These are phyloP conservation scores for Ephemerocybe angulata DNA, from an alignment of 768 basidiomycete genomes.

Conservation along the genomic window DNA sequence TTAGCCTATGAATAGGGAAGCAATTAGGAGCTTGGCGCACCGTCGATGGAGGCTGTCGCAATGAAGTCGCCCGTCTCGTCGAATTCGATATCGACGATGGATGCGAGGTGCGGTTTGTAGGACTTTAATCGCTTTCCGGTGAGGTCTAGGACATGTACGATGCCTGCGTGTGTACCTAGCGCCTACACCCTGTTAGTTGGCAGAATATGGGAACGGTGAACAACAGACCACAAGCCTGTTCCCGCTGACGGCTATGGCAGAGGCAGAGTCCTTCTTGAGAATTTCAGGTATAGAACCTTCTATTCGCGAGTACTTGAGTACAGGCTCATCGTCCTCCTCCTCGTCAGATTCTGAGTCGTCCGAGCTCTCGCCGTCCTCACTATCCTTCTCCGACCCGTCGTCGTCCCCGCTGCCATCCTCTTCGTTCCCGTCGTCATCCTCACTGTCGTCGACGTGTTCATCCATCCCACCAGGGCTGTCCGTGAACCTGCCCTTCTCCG, in stretches of 20 bases:
- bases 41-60: slow-evolving; percentile 90
- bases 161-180: slow-evolving; percentile 90
- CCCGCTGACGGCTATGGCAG: slow-evolving; percentile 71
- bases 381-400: slow-evolving; percentile 23
- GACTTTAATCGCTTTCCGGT: slow-evolving; percentile 81
- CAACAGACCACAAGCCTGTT: slow-evolving; percentile 56
- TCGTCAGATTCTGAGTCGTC: slow-evolving; percentile 25
- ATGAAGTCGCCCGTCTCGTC: slow-evolving; percentile 86
- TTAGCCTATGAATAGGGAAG: slow-evolving; percentile 17
- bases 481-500: neutral
- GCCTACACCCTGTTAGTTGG: slow-evolving; percentile 47
- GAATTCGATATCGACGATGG: slow-evolving; percentile 79
- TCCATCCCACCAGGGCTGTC: neutral
- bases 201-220: neutral
- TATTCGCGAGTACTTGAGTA: slow-evolving; percentile 87
- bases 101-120: slow-evolving; percentile 86
- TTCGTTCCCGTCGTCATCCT: slow-evolving; percentile 55
- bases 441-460: slow-evolving; percentile 43
- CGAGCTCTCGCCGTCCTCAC: slow-evolving; percentile 22
- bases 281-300: slow-evolving; percentile 69
- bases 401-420: slow-evolving; percentile 18
- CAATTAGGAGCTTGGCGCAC: too few relatives aligned
- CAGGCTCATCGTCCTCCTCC: slow-evolving; percentile 83
- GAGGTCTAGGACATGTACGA: slow-evolving; percentile 81
- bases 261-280: slow-evolving; percentile 86